Percentiles rank a stretch among this genome's conserved stretches.
These are phyloP conservation scores for Sporothrix luriei DNA, from an alignment of 2,329 filamentous ascomycete genomes.

Conservation along the genomic window DNA sequence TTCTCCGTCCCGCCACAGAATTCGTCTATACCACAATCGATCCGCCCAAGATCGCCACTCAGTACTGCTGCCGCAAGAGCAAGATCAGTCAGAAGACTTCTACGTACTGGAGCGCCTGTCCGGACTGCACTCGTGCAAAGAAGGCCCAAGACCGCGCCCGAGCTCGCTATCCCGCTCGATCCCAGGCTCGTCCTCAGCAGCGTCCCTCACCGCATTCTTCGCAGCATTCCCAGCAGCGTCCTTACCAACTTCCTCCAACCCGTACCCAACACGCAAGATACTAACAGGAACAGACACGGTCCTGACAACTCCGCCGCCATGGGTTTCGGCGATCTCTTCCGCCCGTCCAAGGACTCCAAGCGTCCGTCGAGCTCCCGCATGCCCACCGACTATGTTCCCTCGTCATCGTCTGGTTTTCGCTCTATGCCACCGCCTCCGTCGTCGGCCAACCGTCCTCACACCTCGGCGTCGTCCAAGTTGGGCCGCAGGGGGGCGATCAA, in stretches of 20 bases:
- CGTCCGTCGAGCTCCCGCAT: slow-evolving; percentile 3
- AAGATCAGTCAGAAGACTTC: slow-evolving; percentile 11
- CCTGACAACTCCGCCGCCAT: not conserved
- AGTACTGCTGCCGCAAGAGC: slow-evolving; percentile 23
- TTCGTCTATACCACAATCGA: slow-evolving; percentile 15
- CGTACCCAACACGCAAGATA: slow-evolving; percentile 7
- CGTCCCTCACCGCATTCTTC: not conserved
- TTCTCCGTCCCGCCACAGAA: slow-evolving; percentile 11
- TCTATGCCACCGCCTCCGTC: not conserved
- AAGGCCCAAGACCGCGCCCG: not conserved
- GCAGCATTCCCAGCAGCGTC: not conserved
- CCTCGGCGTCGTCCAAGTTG: not conserved
- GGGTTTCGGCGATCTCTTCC: slow-evolving; percentile 1
- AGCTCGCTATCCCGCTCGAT: not conserved
- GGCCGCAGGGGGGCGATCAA: not conserved
- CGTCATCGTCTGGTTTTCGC: not conserved
- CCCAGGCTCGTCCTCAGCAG: not conserved
- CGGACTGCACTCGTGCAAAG: not conserved
- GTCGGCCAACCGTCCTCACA: not conserved
- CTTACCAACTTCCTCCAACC: not conserved
- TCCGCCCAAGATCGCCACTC: slow-evolving; percentile 1
- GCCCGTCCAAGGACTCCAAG: slow-evolving; percentile 4
- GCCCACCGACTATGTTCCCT: not conserved
- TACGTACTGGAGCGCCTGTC: slow-evolving; percentile 6
- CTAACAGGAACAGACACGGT: not conserved